Evolutionary conservation across 352 stramenopile genomes (phyloP).

Genomic region (Peronospora belbahrii): DNA sequence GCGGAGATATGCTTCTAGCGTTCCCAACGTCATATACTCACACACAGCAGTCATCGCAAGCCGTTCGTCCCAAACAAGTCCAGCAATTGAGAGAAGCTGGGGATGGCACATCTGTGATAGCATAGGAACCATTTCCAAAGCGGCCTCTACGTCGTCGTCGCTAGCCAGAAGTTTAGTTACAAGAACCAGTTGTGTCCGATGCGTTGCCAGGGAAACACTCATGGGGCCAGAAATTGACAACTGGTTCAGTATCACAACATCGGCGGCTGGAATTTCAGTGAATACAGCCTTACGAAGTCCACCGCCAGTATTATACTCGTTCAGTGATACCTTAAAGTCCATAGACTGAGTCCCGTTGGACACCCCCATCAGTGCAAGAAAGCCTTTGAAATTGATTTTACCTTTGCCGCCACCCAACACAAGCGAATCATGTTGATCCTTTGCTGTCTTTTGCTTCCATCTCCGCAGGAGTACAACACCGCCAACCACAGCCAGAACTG

Average conservation of each 20-base stretch:
- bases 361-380: slow-evolving; percentile 25
- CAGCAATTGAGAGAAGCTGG: slow-evolving; percentile 50
- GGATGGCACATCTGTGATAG: slow-evolving; percentile 66
- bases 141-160: slow-evolving; percentile 50
- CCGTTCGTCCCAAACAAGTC: slow-evolving; percentile 53
- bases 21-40: slow-evolving; percentile 65
- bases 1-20: slow-evolving; percentile 50
- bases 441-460: slow-evolving; percentile 42
- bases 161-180: slow-evolving; percentile 46
- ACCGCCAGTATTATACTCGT: slow-evolving; percentile 32
- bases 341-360: slow-evolving; percentile 18
- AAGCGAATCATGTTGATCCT: slow-evolving; percentile 25
- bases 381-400: slow-evolving; percentile 31
- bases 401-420: slow-evolving; percentile 28
- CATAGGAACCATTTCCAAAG: slow-evolving; percentile 43
- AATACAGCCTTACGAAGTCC: slow-evolving; percentile 50
- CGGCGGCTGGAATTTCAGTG: slow-evolving; percentile 36
- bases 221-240: slow-evolving; percentile 43
- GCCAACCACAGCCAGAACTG: slow-evolving; percentile 34
- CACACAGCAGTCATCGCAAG: slow-evolving; percentile 57
- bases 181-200: slow-evolving; percentile 43
- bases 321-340: slow-evolving; percentile 29
- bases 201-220: slow-evolving; percentile 36
- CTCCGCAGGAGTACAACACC: slow-evolving; percentile 54
- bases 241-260: slow-evolving; percentile 34